A percentile compares a stretch with the other conserved stretches of the same genome.
These are phyloP conservation scores for Apostasia shenzhenica DNA, from an alignment of 106 monocot genomes.

Conservation along the genomic window DNA sequence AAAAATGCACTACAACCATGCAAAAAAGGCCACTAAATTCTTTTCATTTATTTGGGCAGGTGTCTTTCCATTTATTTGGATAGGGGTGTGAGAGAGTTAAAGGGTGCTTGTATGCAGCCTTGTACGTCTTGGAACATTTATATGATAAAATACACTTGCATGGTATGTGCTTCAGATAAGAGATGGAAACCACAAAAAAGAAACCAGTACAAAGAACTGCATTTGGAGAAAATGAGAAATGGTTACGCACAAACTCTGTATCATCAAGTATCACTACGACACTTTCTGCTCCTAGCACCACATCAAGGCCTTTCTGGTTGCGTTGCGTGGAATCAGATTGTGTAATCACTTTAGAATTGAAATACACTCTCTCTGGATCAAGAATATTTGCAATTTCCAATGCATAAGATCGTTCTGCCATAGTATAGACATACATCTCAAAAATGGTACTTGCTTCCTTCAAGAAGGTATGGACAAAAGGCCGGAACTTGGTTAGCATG, in stretches of 20 bases:
- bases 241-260: conserved; percentile 63
- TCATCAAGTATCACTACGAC: conserved; percentile 87
- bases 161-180: no score
- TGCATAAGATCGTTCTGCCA: conserved; percentile 85
- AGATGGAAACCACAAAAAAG: no score
- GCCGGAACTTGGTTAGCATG: conserved; percentile 89
- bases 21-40: no score
- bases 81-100: no score
- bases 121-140: no score
- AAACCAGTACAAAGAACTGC: no score
- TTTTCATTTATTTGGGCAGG: no score
- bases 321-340: conserved; percentile 69
- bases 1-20: no score
- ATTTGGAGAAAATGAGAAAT: neutral
- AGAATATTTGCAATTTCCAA: conserved; percentile 78
- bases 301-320: conserved; percentile 93
- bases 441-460: conserved; percentile 74
- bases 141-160: no score
- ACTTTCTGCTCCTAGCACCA: conserved; percentile 78
- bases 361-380: conserved; percentile 65
- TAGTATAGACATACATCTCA: conserved; percentile 95
- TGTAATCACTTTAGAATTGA: conserved; percentile 73
- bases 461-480: conserved; percentile 69
- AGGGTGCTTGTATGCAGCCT: no score
- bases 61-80: no score